Conservation (phyloP, 169 alveolate species). For the Plasmodium coatneyi region DNA sequence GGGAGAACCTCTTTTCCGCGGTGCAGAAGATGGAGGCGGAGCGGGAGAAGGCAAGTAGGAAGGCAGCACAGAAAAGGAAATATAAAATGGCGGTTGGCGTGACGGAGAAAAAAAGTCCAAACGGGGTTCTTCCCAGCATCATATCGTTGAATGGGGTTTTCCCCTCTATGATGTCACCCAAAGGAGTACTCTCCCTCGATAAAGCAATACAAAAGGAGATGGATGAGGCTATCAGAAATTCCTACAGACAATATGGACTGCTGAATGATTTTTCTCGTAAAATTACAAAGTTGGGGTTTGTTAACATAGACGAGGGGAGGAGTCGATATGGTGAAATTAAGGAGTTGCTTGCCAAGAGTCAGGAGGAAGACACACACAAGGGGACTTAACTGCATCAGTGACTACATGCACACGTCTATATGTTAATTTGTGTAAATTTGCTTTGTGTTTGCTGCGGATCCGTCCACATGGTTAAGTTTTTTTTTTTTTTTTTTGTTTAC, state of each 20-base stretch:
- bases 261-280: slow-evolving; percentile 13
- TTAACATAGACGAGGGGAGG: background rate
- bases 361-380: background rate
- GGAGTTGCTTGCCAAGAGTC: background rate
- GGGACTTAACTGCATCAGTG: background rate
- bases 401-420: background rate
- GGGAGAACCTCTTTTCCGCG: background rate
- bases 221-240: slow-evolving; percentile 47
- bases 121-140: background rate
- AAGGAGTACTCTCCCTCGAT: background rate
- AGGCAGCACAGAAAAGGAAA: background rate
- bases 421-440: background rate
- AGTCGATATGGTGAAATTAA: background rate
- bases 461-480: background rate
- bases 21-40: background rate
- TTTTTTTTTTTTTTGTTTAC: background rate
- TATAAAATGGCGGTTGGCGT: background rate
- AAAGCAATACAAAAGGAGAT: background rate
- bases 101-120: background rate
- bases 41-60: background rate
- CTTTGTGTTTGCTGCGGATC: background rate
- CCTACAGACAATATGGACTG: slow-evolving; percentile 9
- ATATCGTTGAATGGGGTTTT: background rate
- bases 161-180: background rate
- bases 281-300: slow-evolving; percentile 35